These are phyloP conservation scores for Calocera cornea DNA, from an alignment of 768 basidiomycete genomes.

Conservation along the genomic window DNA sequence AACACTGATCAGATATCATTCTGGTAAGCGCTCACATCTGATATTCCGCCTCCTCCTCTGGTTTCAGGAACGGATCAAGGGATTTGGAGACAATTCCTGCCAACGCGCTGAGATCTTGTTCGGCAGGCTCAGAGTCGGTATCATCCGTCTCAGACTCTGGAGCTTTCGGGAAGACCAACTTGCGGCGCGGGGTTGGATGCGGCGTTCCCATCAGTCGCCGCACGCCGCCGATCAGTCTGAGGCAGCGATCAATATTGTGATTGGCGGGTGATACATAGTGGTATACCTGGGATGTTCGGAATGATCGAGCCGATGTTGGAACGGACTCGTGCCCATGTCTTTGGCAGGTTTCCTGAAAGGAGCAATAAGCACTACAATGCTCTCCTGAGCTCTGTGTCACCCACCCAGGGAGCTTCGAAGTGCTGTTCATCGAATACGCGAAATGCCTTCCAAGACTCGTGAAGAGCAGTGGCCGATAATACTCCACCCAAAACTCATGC, in stretches of 20 bases:
- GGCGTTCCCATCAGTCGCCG: conserved; percentile 61
- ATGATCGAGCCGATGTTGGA: conserved; percentile 43
- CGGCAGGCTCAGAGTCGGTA: conserved; percentile 13
- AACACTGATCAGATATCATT: background rate
- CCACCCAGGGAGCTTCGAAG: conserved; percentile 67
- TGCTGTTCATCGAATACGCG: conserved; percentile 86
- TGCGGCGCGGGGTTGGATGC: conserved; percentile 31
- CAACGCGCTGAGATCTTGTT: conserved; percentile 32
- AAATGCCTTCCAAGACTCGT: conserved; percentile 80
- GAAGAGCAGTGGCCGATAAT: conserved; percentile 73
- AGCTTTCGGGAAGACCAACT: conserved; percentile 27
- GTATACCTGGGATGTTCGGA: conserved; percentile 28
- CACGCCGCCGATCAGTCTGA: conserved; percentile 64
- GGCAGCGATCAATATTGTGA: background rate
- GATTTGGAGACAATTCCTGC: conserved; percentile 44
- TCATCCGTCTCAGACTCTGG: background rate
- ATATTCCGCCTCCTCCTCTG: conserved; percentile 56
- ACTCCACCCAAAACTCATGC: conserved; percentile 71
- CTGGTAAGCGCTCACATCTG: conserved; percentile 37
- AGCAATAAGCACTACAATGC: background rate
- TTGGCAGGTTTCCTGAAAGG: conserved; percentile 48
- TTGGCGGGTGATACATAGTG: conserved; percentile 5
- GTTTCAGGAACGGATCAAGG: conserved; percentile 49
- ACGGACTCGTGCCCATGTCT: conserved; percentile 61
- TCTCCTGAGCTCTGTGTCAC: background rate